Percentiles rank a stretch among this genome's conserved stretches.
Evolutionary conservation across 768 basidiomycete species (phyloP).

Genomic region (Termitomyces sp.): DNA sequence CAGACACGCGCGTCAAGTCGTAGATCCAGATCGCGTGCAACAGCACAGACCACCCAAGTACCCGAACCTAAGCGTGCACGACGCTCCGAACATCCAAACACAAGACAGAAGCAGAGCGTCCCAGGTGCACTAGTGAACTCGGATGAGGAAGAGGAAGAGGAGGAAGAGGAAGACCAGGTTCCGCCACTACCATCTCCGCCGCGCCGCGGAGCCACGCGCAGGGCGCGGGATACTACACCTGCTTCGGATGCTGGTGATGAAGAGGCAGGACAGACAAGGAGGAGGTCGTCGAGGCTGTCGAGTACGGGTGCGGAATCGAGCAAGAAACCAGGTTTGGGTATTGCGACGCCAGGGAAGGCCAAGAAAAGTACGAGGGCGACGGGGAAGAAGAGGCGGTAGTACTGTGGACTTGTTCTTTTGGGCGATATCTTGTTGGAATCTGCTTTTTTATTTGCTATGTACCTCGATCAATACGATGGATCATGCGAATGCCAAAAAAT

Average conservation of each 20-base stretch:
- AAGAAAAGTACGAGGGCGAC: constrained; percentile 10
- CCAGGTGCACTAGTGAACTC: constrained; percentile 43
- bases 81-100: constrained; percentile 3
- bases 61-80: constrained; percentile 3
- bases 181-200: constrained; percentile 34
- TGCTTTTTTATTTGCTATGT: neutral
- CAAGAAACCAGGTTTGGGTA: constrained; percentile 11
- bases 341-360: constrained; percentile 19
- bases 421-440: neutral
- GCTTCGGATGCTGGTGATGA: constrained; percentile 26
- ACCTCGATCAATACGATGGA: neutral
- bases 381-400: constrained; percentile 18
- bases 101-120: constrained; percentile 26
- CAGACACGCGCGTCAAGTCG: neutral
- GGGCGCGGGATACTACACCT: constrained; percentile 26
- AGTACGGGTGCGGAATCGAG: constrained; percentile 22
- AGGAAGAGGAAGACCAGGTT: constrained; percentile 18
- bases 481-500: neutral
- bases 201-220: constrained; percentile 18
- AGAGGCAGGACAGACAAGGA: constrained; percentile 33
- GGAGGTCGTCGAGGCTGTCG: constrained; percentile 42
- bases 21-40: neutral
- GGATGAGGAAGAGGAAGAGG: constrained; percentile 25
- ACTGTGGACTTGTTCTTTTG: no score
- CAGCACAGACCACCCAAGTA: neutral